Base-by-base conservation (phyloP, 1,139 yeast species). In the Chernovozyma sophiae-reginae region DNA sequence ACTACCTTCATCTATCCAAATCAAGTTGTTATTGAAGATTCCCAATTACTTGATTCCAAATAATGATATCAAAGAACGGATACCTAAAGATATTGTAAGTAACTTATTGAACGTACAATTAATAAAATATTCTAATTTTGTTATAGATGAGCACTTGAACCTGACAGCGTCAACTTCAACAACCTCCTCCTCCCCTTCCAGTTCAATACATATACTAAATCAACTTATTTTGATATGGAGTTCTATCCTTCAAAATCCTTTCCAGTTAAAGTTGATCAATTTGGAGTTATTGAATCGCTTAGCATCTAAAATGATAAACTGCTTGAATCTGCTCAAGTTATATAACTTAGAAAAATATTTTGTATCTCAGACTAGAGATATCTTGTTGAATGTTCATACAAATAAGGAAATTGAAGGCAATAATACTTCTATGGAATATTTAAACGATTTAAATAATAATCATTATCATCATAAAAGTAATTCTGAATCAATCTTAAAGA, bases 1-100 rank as follows among this genome's bases (percentile, higher is more conserved):
- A 4, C 27, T 33, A 18, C 13, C 23, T 4, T 26, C 29, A 8
- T 28, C 22, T 1, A 29, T 29, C n/a, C 51, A 48, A 36, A 30
- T 31, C 2, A 26, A 29, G 14, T 44, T 40, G 29, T 34, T 48
- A 31, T 40, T 35, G 7, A 35, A 31, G 20, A 36, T 44, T 20
- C 40, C 40, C 19, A 44, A 39, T 18, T 25, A 32, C 27, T 26
- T 47, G n/a, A 27, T 28, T 15, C 24, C 33, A 4, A 15, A 32
- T 24, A 26, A 14, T 5, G 4, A 25, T 5, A 4, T 18, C 19
- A 18, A 17, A 3, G 22, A 15, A 18, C 25, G 17, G 23, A 20
- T 33, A 7, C 4, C 17, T n/a, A 27, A 19, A 15, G 35, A 28
- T 12, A 14, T 23, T 7, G 10, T 28, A n/a, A 26, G 16, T 5